These are phyloP conservation scores for Magnolia changhungtana DNA, from an alignment of 164 flowering plant genomes.

Conservation along the genomic window DNA sequence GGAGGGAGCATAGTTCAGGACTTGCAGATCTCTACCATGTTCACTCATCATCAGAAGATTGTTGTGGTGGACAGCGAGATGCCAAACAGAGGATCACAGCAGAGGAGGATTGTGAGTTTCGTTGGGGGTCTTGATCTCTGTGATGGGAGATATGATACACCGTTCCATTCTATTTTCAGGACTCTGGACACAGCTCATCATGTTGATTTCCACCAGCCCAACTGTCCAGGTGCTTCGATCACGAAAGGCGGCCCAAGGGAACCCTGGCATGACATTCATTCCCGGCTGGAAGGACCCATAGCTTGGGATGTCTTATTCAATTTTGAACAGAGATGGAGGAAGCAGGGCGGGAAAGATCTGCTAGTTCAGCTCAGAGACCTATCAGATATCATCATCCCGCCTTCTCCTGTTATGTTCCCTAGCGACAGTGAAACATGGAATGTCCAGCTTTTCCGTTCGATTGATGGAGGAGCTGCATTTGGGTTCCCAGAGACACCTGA, in stretches of 20 bases:
- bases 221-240: slow-evolving; percentile 46
- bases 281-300: slow-evolving; percentile 59
- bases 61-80: slow-evolving; percentile 56
- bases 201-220: slow-evolving; percentile 77
- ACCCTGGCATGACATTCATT: slow-evolving; percentile 91
- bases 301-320: slow-evolving; percentile 83
- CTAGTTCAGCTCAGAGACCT: slow-evolving; percentile 44
- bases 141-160: slow-evolving; percentile 77
- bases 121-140: slow-evolving; percentile 77
- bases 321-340: slow-evolving; percentile 81
- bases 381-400: slow-evolving; percentile 42
- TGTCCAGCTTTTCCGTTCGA: slow-evolving; percentile 71
- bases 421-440: slow-evolving; percentile 71
- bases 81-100: slow-evolving; percentile 30
- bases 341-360: slow-evolving; percentile 54
- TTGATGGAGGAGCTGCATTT: slow-evolving; percentile 77
- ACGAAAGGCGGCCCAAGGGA: slow-evolving; percentile 74
- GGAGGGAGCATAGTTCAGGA: slow-evolving; percentile 55
- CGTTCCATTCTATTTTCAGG: slow-evolving; percentile 55
- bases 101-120: slow-evolving; percentile 66
- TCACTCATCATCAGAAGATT: slow-evolving; percentile 80
- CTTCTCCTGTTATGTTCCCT: slow-evolving; percentile 46
- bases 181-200: slow-evolving; percentile 57
- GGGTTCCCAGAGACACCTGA: slow-evolving; percentile 65
- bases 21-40: slow-evolving; percentile 64